These are phyloP conservation scores for Dioszegia aurantiaca DNA, from an alignment of 768 basidiomycete genomes.

Conservation along the genomic window DNA sequence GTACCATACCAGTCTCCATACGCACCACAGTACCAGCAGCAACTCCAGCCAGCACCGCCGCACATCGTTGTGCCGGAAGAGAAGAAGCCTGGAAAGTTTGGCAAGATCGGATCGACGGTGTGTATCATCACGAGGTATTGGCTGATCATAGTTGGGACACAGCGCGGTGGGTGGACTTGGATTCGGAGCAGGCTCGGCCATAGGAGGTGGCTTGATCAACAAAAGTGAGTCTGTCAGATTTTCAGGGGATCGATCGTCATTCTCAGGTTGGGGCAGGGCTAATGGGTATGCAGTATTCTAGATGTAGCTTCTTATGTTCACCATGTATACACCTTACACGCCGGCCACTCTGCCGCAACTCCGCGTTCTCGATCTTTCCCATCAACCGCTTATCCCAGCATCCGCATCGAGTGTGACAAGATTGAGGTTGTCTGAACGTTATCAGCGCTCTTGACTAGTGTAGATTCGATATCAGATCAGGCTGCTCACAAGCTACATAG, in stretches of 20 bases:
- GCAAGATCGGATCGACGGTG: slow-evolving; percentile 39
- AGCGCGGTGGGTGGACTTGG: slow-evolving; percentile 6
- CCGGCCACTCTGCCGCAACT: too few species aligned
- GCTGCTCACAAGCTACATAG: slow-evolving; percentile 12
- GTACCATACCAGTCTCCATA: not conserved
- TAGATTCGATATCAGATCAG: too few species aligned
- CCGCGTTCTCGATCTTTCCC: too few species aligned
- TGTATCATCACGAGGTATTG: slow-evolving; percentile 1
- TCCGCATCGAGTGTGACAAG: slow-evolving; percentile 4
- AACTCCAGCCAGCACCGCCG: not conserved
- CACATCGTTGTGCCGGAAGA: slow-evolving; percentile 24
- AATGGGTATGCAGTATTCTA: slow-evolving; percentile 10
- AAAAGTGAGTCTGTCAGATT: slow-evolving; percentile 17
- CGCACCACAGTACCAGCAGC: slow-evolving; percentile 15
- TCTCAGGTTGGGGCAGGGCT: too few species aligned
- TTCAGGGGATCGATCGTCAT: not conserved
- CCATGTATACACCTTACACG: too few species aligned
- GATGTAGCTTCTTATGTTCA: too few species aligned
- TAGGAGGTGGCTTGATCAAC: slow-evolving; percentile 30
- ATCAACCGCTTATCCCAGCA: slow-evolving; percentile 1
- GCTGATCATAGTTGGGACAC: slow-evolving; percentile 4
- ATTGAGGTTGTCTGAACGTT: slow-evolving; percentile 13
- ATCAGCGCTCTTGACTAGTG: slow-evolving; percentile 10
- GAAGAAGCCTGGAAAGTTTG: slow-evolving; percentile 32
- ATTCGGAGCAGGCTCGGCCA: slow-evolving; percentile 15